Conservation (phyloP, 2,329 filamentous ascomycete species). For the Fusarium sp. region DNA sequence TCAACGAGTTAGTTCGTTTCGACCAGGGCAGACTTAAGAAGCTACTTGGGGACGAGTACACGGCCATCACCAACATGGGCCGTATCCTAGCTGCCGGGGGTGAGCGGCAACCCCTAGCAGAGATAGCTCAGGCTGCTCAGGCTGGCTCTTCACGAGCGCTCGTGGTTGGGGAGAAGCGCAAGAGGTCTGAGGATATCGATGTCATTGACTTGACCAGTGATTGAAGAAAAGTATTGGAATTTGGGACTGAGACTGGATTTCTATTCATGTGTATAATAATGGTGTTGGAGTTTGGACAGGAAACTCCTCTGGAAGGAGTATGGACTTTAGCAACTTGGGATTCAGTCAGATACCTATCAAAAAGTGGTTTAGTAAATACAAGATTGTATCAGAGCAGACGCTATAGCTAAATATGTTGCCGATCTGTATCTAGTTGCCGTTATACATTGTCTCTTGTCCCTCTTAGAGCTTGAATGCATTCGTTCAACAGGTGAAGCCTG, state of each 20-base stretch:
- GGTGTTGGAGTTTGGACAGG: not conserved
- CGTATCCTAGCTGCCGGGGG: not conserved
- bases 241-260: not conserved
- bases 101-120: not conserved
- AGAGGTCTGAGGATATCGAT: not conserved
- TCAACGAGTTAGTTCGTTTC: not conserved
- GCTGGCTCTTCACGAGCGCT: not conserved
- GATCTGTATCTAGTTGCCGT: not conserved
- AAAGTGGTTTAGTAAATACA: not conserved
- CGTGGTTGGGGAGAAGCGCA: constrained; percentile 14
- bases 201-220: constrained; percentile 24
- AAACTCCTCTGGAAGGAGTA: not conserved
- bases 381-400: not conserved
- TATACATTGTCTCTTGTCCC: not conserved
- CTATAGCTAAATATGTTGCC: not conserved
- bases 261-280: not conserved
- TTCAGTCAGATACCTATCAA: not conserved
- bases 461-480: not conserved
- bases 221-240: not conserved
- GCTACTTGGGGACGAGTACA: constrained; percentile 9
- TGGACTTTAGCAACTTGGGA: not conserved
- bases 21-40: not conserved
- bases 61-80: constrained; percentile 5
- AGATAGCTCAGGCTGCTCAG: not conserved
- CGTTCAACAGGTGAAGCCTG: rapidly evolving